phyloP scores from a whole-genome alignment of 371 early-diverging fungal genomes.

The Chytridium lagenaria region DNA sequence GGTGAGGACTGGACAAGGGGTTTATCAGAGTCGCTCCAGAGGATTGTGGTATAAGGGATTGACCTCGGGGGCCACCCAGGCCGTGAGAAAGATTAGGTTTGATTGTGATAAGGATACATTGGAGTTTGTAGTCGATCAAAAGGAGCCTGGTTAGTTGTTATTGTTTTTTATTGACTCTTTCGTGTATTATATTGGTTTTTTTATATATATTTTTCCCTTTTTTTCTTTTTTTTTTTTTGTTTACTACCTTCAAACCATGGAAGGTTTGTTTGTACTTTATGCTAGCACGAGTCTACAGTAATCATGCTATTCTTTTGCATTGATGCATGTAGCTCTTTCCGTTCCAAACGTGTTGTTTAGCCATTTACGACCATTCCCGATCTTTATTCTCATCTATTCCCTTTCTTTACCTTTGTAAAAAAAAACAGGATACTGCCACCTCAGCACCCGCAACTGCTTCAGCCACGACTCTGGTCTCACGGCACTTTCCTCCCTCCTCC shows the following conservation, averaged over 20 bases:
- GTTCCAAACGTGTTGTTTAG: neutral
- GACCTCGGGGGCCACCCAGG: slow-evolving; percentile 92
- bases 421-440: slow-evolving; percentile 92
- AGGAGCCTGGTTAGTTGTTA: slow-evolving; percentile 74
- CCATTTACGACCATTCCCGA: slow-evolving; percentile 18
- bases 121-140: slow-evolving; percentile 85
- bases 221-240: too few relatives aligned
- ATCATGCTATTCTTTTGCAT: too few relatives aligned
- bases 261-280: too few relatives aligned
- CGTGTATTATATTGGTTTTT: too few relatives aligned
- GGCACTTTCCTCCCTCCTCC: slow-evolving; percentile 70
- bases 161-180: too few relatives aligned
- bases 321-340: too few relatives aligned
- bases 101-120: slow-evolving; percentile 95
- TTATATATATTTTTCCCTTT: too few relatives aligned
- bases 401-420: too few relatives aligned
- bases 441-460: slow-evolving; percentile 90
- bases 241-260: too few relatives aligned
- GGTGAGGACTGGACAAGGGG: slow-evolving; percentile 79
- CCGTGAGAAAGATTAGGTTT: slow-evolving; percentile 71
- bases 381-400: too few relatives aligned
- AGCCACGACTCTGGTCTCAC: slow-evolving; percentile 79
- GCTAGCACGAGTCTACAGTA: too few relatives aligned
- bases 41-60: slow-evolving; percentile 97
- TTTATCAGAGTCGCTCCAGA: slow-evolving; percentile 89